These are phyloP conservation scores for Lecanoromycetidae sp. DNA, from an alignment of 2,329 filamentous ascomycete genomes.

Conservation along the genomic window DNA sequence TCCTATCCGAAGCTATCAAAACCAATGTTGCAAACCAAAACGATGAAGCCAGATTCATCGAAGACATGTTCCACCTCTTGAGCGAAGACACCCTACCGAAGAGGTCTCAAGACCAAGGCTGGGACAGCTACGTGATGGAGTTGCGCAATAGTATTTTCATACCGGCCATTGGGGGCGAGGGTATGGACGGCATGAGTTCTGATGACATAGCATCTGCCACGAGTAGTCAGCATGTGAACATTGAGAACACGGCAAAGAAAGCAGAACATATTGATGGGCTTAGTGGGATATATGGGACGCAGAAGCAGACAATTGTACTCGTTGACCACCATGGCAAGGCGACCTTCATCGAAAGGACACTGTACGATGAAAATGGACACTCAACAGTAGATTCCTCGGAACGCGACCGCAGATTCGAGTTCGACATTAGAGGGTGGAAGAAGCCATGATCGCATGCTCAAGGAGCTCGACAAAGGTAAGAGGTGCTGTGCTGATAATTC, in stretches of 20 bases:
- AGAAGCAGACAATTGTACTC: constrained; percentile 51
- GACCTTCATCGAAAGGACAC: constrained; percentile 50
- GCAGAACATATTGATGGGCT: constrained; percentile 25
- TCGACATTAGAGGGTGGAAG: constrained; percentile 8
- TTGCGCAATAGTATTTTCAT: constrained; percentile 51
- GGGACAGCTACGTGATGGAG: constrained; percentile 44
- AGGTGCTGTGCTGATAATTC: too few relatives aligned
- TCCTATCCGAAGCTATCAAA: constrained; percentile 39
- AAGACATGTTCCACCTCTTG: constrained; percentile 41
- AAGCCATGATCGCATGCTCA: background rate
- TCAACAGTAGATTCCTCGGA: background rate
- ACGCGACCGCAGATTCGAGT: constrained; percentile 16
- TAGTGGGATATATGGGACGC: constrained; percentile 48
- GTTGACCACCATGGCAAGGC: constrained; percentile 43
- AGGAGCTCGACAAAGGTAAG: too few relatives aligned
- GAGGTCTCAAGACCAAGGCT: constrained; percentile 36
- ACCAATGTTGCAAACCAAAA: constrained; percentile 33
- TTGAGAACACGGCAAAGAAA: constrained; percentile 10
- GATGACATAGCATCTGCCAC: constrained; percentile 30
- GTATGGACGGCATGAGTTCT: constrained; percentile 27
- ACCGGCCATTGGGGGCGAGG: constrained; percentile 41
- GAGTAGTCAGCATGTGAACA: constrained; percentile 20
- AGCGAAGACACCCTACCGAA: constrained; percentile 44
- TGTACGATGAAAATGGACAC: constrained; percentile 42
- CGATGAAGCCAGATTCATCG: constrained; percentile 38